phyloP scores from a whole-genome alignment of 352 stramenopile species.

The Phytopythium chamaehyphon region DNA sequence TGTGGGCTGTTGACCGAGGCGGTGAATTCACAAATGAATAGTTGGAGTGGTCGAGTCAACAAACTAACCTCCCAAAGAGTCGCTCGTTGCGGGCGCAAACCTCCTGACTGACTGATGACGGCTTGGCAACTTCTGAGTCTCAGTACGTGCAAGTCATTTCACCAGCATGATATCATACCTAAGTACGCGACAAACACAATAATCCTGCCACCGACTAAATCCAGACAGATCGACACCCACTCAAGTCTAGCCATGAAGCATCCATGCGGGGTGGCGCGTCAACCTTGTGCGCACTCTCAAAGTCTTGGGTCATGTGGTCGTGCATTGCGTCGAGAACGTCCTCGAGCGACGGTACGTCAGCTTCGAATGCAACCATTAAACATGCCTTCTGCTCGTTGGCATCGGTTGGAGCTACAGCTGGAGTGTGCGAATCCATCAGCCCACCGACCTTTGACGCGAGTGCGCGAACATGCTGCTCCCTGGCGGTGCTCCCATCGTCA shows the following conservation, averaged over 20 bases:
- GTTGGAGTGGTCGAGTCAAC: background rate
- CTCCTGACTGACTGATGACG: too few species aligned
- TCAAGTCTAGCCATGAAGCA: conserved; percentile 30
- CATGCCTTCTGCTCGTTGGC: too few species aligned
- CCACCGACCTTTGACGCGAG: conserved; percentile 14
- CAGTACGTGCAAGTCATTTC: too few species aligned
- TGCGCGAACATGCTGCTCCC: conserved; percentile 1
- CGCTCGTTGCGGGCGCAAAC: too few species aligned
- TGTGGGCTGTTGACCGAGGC: background rate
- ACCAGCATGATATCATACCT: too few species aligned
- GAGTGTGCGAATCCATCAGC: conserved; percentile 17
- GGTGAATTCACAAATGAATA: background rate
- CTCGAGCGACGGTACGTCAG: too few species aligned
- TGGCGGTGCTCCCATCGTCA: conserved; percentile 3
- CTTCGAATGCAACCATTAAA: too few species aligned
- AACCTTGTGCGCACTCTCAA: background rate
- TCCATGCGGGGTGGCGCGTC: conserved; percentile 9
- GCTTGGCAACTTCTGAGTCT: too few species aligned
- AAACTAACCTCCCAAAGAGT: too few species aligned
- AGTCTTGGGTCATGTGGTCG: conserved; percentile 18
- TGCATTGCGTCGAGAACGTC: background rate
- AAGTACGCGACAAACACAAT: background rate
- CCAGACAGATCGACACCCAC: conserved; percentile 17
- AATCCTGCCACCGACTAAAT: conserved; percentile 6
- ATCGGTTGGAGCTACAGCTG: background rate